Evolutionary conservation across 1,284 basidiomycete genomes (phyloP).

Genomic region (Polyporus tsugae): DNA sequence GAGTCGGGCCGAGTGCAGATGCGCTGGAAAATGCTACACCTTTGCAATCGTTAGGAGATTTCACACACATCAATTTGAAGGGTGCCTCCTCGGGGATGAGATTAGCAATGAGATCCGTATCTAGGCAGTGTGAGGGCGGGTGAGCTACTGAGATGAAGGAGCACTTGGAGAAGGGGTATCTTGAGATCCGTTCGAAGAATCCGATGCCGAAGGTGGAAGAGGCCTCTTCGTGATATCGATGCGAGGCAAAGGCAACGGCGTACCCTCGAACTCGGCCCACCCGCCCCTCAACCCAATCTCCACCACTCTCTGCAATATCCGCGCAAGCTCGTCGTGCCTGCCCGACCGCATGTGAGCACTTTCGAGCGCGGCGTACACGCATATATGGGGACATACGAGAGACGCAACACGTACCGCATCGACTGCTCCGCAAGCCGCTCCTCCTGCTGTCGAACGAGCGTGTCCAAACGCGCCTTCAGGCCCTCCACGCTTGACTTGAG

Average conservation of each 20-base stretch:
- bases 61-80: neutral
- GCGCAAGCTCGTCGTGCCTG: conserved; percentile 71
- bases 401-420: conserved; percentile 51
- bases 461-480: conserved; percentile 55
- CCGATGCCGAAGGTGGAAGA: conserved; percentile 10
- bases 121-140: neutral
- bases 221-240: conserved; percentile 44
- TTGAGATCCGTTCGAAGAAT: conserved; percentile 3
- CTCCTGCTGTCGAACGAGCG: conserved; percentile 54
- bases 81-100: neutral
- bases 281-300: conserved; percentile 76
- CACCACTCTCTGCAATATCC: conserved; percentile 74
- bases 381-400: conserved; percentile 17
- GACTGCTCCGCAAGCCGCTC: conserved; percentile 52
- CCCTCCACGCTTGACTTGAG: conserved; percentile 57
- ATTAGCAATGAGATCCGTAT: neutral
- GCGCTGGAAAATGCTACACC: too few species aligned
- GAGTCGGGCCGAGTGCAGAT: too few species aligned
- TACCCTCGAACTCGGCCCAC: conserved; percentile 69
- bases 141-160: neutral
- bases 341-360: neutral
- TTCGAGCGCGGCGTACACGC: neutral
- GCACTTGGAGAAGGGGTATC: conserved; percentile 3
- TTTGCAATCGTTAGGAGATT: neutral
- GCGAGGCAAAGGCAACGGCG: conserved; percentile 58